Evolutionary conservation across 495 filamentous ascomycete genomes (phyloP).

Genomic region (Penicillium bialowiezense): DNA sequence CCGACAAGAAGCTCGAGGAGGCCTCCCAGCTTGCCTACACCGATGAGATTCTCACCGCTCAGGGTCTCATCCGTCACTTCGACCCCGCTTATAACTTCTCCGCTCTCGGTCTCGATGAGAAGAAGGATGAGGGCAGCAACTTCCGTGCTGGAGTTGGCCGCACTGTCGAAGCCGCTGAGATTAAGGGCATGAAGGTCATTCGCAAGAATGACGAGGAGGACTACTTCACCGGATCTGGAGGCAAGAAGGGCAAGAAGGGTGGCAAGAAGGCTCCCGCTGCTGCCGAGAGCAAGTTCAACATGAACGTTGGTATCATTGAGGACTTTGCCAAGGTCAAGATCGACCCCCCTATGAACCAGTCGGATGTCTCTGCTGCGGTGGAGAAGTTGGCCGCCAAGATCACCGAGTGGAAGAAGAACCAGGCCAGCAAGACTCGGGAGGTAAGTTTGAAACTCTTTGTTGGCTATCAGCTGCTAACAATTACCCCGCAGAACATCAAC

Average conservation of each 20-base stretch:
- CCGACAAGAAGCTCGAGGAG: conserved; percentile 82
- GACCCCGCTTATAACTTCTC: conserved; percentile 74
- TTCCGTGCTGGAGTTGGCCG: conserved; percentile 77
- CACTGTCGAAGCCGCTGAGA: conserved; percentile 70
- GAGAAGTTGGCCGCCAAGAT: conserved; percentile 93
- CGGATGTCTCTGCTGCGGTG: conserved; percentile 69
- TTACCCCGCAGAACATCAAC: conserved; percentile 61
- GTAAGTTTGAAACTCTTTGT: conserved; percentile 48
- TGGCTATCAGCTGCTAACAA: conserved; percentile 13
- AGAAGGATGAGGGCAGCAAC: conserved; percentile 64
- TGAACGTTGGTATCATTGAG: conserved; percentile 86
- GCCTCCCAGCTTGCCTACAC: conserved; percentile 84
- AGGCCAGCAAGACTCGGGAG: conserved; percentile 86
- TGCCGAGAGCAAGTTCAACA: conserved; percentile 69
- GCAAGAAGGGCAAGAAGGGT: conserved; percentile 94
- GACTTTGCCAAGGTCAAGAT: conserved; percentile 79
- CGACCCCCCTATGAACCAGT: conserved; percentile 79
- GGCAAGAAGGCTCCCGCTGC: conserved; percentile 59
- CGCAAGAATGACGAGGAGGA: conserved; percentile 87
- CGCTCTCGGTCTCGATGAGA: conserved; percentile 50
- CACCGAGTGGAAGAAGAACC: conserved; percentile 88
- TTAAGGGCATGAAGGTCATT: conserved; percentile 74
- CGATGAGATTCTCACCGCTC: conserved; percentile 84
- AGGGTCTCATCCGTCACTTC: conserved; percentile 84
- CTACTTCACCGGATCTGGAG: conserved; percentile 74